Percentiles rank a stretch among this genome's conserved stretches.
Conservation (phyloP, 768 basidiomycete species). For the Russula emetica region DNA sequence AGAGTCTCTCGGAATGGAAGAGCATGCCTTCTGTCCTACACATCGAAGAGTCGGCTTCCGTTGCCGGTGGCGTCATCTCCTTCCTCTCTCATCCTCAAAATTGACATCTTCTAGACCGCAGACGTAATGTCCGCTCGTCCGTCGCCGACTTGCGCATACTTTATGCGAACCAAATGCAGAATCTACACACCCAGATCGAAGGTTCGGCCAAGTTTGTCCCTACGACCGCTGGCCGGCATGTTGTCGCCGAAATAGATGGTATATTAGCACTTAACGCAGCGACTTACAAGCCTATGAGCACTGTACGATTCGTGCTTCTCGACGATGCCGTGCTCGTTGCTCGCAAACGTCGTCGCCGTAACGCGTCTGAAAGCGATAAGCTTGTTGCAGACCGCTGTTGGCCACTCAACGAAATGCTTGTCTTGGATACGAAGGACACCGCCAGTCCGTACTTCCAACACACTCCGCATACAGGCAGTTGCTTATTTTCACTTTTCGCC, state of each 20-base stretch:
- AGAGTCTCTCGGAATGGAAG: slow-evolving; percentile 91
- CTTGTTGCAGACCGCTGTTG: slow-evolving; percentile 93
- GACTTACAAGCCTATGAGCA: slow-evolving; percentile 87
- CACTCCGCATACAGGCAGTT: background rate
- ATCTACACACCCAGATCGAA: slow-evolving; percentile 83
- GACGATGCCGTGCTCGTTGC: slow-evolving; percentile 91
- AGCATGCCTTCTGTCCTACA: slow-evolving; percentile 90
- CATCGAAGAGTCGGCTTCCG: slow-evolving; percentile 75
- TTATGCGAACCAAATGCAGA: slow-evolving; percentile 93
- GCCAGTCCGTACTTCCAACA: slow-evolving; percentile 47
- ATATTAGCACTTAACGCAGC: slow-evolving; percentile 86
- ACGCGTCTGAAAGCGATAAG: slow-evolving; percentile 60
- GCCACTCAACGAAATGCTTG: slow-evolving; percentile 89
- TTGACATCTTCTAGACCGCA: slow-evolving; percentile 40
- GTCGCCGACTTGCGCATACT: slow-evolving; percentile 92
- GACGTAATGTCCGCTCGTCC: slow-evolving; percentile 76
- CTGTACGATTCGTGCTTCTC: slow-evolving; percentile 84
- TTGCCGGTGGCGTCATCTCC: slow-evolving; percentile 41
- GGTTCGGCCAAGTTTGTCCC: slow-evolving; percentile 95
- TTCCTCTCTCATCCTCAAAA: slow-evolving; percentile 17
- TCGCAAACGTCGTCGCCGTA: slow-evolving; percentile 59
- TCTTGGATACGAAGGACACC: slow-evolving; percentile 94
- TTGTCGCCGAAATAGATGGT: slow-evolving; percentile 79
- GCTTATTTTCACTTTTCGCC: slow-evolving; percentile 26
- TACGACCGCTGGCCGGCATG: slow-evolving; percentile 84